Conservation (phyloP, 257 asterid genomes). For the Solanum piurae region DNA sequence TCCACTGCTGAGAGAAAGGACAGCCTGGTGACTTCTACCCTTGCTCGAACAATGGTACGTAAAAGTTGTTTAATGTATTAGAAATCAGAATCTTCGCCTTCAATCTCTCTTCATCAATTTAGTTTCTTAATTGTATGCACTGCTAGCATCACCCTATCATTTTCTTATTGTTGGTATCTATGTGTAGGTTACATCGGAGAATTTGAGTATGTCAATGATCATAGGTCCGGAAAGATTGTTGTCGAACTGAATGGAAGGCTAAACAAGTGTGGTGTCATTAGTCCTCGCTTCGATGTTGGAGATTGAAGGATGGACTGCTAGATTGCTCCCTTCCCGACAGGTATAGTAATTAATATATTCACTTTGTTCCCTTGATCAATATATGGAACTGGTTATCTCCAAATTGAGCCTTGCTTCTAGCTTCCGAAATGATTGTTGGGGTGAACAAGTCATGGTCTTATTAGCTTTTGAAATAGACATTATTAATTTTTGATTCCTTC, state of each 20-base stretch:
- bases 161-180: not conserved
- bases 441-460: too few relatives aligned
- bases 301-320: not conserved
- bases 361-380: too few relatives aligned
- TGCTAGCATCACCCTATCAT: not conserved
- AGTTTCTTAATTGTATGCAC: not conserved
- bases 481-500: too few relatives aligned
- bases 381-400: not conserved
- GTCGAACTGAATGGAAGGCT: not conserved
- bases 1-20: too few relatives aligned
- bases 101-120: too few relatives aligned
- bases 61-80: too few relatives aligned
- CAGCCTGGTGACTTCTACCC: too few relatives aligned
- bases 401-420: not conserved
- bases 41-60: too few relatives aligned
- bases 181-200: not conserved
- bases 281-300: not conserved
- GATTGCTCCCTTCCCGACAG: not conserved
- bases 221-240: not conserved
- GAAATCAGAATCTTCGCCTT: too few relatives aligned
- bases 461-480: too few relatives aligned
- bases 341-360: not conserved
- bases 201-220: not conserved
- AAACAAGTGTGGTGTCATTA: not conserved
- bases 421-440: not conserved